Evolutionary conservation across 2,329 filamentous ascomycete genomes (phyloP).

Genomic region (Sclerotiophoma versabilis): DNA sequence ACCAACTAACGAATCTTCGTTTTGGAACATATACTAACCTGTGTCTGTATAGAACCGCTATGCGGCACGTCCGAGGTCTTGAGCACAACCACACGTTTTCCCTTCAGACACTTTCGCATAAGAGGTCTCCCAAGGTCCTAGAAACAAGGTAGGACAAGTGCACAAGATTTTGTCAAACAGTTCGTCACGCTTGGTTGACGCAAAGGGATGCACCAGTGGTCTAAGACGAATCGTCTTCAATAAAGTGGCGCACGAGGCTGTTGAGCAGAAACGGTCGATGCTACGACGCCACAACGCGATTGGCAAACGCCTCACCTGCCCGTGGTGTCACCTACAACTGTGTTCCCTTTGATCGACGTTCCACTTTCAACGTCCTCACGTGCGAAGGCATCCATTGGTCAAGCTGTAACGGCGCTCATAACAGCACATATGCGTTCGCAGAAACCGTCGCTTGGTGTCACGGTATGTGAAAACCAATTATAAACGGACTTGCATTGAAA

Average conservation of each 20-base stretch:
- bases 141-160: constrained; percentile 5
- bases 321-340: constrained; percentile 5
- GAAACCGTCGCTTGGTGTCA: constrained; percentile 2
- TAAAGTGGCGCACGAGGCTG: constrained; percentile 19
- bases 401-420: background rate
- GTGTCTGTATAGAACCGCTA: background rate
- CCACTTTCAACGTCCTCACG: constrained; percentile 3
- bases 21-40: constrained; percentile 3
- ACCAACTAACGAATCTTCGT: background rate
- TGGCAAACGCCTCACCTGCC: constrained; percentile 8
- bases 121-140: constrained; percentile 3
- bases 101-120: background rate
- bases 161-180: constrained; percentile 13
- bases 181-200: background rate
- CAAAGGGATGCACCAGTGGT: background rate
- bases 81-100: constrained; percentile 1
- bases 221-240: constrained; percentile 13
- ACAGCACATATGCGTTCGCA: background rate
- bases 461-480: background rate
- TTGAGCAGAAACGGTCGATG: constrained; percentile 11
- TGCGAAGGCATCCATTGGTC: background rate
- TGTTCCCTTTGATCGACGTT: constrained; percentile 11
- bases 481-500: background rate
- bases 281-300: constrained; percentile 22
- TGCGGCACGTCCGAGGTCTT: background rate